A percentile compares a stretch with the other conserved stretches of the same genome.
These are phyloP conservation scores for Symmetrospora coprosmae DNA, from an alignment of 768 basidiomycete species.

Conservation along the genomic window DNA sequence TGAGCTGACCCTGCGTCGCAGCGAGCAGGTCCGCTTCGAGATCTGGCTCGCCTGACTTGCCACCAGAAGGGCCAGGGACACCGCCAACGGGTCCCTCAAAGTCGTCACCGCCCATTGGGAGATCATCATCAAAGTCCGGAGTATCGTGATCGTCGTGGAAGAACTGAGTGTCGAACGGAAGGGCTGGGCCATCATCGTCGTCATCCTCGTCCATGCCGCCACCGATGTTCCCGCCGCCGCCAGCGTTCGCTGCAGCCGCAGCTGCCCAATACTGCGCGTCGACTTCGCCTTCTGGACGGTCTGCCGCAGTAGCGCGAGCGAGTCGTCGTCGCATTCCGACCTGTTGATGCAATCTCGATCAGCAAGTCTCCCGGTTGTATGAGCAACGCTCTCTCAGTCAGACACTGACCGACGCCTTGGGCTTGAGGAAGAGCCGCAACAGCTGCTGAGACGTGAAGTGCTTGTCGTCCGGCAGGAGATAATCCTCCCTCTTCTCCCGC, in stretches of 20 bases:
- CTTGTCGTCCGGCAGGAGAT: constrained; percentile 87
- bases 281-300: constrained; percentile 50
- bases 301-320: not conserved
- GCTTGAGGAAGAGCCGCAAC: constrained; percentile 85
- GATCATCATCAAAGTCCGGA: constrained; percentile 50
- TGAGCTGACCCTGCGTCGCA: constrained; percentile 54
- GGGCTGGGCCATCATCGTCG: constrained; percentile 53
- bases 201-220: constrained; percentile 47
- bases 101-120: constrained; percentile 26
- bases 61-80: constrained; percentile 40
- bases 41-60: constrained; percentile 42
- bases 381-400: not conserved
- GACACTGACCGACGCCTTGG: constrained; percentile 68
- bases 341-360: constrained; percentile 40
- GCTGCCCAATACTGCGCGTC: constrained; percentile 97
- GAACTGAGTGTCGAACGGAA: constrained; percentile 89
- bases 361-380: not conserved
- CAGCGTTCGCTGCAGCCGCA: constrained; percentile 65
- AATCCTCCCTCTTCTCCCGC: constrained; percentile 52
- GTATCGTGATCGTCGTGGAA: constrained; percentile 74
- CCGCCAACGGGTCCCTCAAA: constrained; percentile 23
- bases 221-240: constrained; percentile 40
- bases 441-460: constrained; percentile 85
- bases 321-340: constrained; percentile 58
- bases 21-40: constrained; percentile 70